These are phyloP conservation scores for Micractinium sp. DNA, from an alignment of 139 green algal genomes.

Conservation along the genomic window DNA sequence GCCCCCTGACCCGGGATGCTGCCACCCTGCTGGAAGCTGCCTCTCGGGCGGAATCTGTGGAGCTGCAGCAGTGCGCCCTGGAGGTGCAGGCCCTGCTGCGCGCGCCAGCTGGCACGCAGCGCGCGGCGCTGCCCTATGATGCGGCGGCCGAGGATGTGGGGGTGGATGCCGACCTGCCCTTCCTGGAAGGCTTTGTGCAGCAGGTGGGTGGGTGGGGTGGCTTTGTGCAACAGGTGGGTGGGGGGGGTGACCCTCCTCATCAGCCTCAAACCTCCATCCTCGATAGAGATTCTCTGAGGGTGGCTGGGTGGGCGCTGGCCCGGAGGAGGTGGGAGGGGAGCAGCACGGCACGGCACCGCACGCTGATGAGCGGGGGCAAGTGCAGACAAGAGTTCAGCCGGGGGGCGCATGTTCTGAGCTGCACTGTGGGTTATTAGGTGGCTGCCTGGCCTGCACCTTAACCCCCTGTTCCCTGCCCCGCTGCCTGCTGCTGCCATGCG, in stretches of 20 bases:
- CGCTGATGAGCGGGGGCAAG: not conserved
- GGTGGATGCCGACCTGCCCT: conserved; percentile 60
- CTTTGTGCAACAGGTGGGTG: not conserved
- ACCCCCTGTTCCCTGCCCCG: not conserved
- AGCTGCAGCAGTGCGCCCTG: conserved; percentile 90
- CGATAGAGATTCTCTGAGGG: too few relatives aligned
- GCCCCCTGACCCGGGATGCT: conserved; percentile 47
- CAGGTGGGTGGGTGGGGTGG: conserved; percentile 3
- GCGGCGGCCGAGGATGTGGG: conserved; percentile 78
- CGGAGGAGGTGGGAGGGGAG: too few relatives aligned
- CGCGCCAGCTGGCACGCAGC: conserved; percentile 11
- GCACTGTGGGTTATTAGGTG: too few relatives aligned
- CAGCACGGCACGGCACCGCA: not conserved
- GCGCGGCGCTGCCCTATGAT: conserved; percentile 70
- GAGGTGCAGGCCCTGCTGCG: conserved; percentile 81
- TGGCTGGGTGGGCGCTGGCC: too few relatives aligned
- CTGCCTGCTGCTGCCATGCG: not conserved
- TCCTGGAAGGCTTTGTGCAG: conserved; percentile 67
- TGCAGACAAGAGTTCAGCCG: not conserved
- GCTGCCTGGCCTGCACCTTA: too few relatives aligned
- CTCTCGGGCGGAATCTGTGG: conserved; percentile 53
- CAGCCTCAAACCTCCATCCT: too few relatives aligned
- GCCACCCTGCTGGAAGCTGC: conserved; percentile 53
- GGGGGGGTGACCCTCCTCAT: not conserved
- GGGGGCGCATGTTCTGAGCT: not conserved